phyloP scores from a whole-genome alignment of 108 stramenopile species.

The Nitzschia palea region DNA sequence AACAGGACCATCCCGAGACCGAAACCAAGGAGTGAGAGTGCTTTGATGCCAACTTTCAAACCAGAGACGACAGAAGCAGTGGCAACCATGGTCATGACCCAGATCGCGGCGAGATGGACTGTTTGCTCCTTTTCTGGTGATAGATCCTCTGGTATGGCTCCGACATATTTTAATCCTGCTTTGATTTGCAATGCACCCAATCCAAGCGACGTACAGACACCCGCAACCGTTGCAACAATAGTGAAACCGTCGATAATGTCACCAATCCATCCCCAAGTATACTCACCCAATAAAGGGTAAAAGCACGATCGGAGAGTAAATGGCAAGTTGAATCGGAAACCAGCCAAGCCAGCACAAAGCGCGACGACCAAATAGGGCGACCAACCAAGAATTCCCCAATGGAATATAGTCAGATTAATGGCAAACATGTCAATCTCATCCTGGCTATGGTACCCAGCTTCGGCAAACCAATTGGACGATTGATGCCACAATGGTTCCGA shows the following conservation, averaged over 20 bases:
- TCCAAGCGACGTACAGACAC: constrained; percentile 63
- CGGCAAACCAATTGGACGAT: constrained; percentile 21
- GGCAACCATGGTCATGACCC: constrained; percentile 50
- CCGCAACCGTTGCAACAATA: constrained; percentile 56
- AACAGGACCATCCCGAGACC: constrained; percentile 43
- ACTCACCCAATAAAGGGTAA: constrained; percentile 61
- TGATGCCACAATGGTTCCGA: constrained; percentile 60
- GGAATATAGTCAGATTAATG: constrained; percentile 53
- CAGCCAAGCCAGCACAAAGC: constrained; percentile 41
- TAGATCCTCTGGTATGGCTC: constrained; percentile 29
- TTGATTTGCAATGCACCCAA: constrained; percentile 53
- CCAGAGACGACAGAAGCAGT: constrained; percentile 61
- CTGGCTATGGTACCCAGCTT: constrained; percentile 50
- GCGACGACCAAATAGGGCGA: constrained; percentile 52
- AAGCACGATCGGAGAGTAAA: constrained; percentile 57
- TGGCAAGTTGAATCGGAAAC: constrained; percentile 47
- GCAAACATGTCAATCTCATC: constrained; percentile 56
- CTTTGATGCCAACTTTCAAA: constrained; percentile 52
- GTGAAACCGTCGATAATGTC: constrained; percentile 61
- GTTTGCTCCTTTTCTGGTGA: constrained; percentile 8
- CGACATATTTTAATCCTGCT: constrained; percentile 40
- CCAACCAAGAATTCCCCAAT: constrained; percentile 74
- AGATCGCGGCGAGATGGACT: constrained; percentile 38
- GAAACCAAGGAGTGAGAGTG: constrained; percentile 50
- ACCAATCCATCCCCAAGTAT: constrained; percentile 66